Conservation (phyloP, 208 protist genomes). For the Eutreptiella sp. region DNA sequence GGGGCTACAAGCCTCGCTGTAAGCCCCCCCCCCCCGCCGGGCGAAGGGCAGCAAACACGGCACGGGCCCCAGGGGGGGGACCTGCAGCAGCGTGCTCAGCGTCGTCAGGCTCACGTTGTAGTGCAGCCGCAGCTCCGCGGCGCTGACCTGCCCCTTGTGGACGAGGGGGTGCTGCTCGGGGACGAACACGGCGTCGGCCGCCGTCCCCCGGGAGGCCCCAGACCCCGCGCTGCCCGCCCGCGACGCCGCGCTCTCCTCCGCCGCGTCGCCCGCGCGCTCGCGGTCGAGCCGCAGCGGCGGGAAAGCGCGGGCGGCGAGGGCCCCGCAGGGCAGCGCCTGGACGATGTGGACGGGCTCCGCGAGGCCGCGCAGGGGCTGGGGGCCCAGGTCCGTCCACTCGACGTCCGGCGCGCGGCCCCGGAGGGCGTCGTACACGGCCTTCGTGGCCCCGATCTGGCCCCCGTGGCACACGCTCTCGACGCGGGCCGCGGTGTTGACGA, state of each 20-base stretch:
- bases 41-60: too few species aligned
- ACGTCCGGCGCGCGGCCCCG: background rate
- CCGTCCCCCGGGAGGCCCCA: too few species aligned
- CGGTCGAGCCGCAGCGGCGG: background rate
- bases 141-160: too few species aligned
- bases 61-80: too few species aligned
- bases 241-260: background rate
- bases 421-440: background rate
- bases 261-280: background rate
- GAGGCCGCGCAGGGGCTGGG: background rate
- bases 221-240: too few species aligned
- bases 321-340: background rate
- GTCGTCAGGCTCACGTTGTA: too few species aligned
- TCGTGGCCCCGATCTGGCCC: slow-evolving; percentile 14
- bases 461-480: slow-evolving; percentile 20
- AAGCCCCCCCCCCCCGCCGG: too few species aligned
- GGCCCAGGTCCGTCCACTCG: background rate
- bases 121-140: too few species aligned
- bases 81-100: too few species aligned
- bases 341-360: background rate
- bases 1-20: too few species aligned
- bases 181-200: too few species aligned
- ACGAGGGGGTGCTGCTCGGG: too few species aligned
- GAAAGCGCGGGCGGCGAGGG: slow-evolving; percentile 4
- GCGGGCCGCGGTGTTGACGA: slow-evolving; percentile 27